Percentiles rank a stretch among this genome's conserved stretches.
Evolutionary conservation across 2,329 filamentous ascomycete species (phyloP).

Genomic region (Xylaria sp.): DNA sequence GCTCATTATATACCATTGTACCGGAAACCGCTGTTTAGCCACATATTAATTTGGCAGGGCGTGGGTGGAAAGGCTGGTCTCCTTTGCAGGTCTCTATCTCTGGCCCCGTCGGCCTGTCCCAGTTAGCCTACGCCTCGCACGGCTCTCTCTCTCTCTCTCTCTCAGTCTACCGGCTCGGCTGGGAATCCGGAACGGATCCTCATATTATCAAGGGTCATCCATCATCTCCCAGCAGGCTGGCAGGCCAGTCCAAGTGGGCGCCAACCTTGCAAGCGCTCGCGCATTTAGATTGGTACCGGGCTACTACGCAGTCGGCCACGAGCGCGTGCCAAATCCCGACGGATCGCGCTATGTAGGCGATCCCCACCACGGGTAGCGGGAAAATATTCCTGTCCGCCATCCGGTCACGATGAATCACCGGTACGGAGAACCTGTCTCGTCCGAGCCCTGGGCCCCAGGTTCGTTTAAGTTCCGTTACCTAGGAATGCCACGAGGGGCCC

Average conservation of each 20-base stretch:
- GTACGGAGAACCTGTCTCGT: constrained; percentile 9
- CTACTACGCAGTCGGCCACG: constrained; percentile 11
- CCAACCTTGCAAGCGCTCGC: constrained; percentile 5
- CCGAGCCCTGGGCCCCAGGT: constrained; percentile 1
- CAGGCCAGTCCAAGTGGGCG: constrained; percentile 5
- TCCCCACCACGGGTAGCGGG: constrained; percentile 21
- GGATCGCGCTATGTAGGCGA: constrained; percentile 21
- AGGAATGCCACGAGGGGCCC: constrained; percentile 2
- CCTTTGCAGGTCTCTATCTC: not conserved
- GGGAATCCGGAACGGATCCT: not conserved
- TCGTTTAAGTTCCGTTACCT: constrained; percentile 6
- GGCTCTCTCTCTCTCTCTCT: too few relatives aligned
- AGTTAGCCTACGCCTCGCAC: not conserved
- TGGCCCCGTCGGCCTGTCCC: not conserved
- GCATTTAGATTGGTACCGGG: constrained; percentile 12
- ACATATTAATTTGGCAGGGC: not conserved
- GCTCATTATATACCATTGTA: too few relatives aligned
- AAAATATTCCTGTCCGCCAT: constrained; percentile 17
- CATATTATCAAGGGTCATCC: not conserved
- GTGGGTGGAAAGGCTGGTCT: too few relatives aligned
- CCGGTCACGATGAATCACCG: constrained; percentile 13
- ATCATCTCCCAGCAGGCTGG: not conserved
- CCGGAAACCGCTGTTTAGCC: not conserved
- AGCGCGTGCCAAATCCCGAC: constrained; percentile 17
- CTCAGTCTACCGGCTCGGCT: not conserved